A percentile compares a stretch with the other conserved stretches of the same genome.
Conservation (phyloP, 345 rosid species). For the Boechera divaricarpa region DNA sequence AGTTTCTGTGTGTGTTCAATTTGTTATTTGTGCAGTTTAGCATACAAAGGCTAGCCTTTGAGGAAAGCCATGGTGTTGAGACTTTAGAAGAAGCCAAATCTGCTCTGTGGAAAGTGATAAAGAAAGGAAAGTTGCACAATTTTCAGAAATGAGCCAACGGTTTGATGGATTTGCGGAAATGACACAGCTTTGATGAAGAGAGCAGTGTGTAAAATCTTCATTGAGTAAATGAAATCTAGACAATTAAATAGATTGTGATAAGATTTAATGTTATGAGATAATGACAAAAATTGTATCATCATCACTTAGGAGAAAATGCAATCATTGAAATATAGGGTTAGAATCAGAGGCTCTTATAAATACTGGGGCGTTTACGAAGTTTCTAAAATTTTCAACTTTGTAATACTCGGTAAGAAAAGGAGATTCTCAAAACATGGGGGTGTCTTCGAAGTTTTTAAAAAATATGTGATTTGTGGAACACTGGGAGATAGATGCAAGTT, state of each 20-base stretch:
- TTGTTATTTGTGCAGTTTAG: slow-evolving; percentile 62
- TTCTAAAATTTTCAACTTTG: background rate
- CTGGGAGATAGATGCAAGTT: background rate
- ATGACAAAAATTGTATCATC: background rate
- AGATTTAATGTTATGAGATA: background rate
- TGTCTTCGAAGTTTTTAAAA: background rate
- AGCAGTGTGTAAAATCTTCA: background rate
- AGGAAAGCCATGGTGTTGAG: slow-evolving; percentile 67
- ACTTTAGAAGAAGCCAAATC: slow-evolving; percentile 89
- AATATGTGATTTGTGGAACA: background rate
- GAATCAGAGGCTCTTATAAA: background rate
- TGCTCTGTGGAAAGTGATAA: slow-evolving; percentile 75
- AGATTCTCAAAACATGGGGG: background rate
- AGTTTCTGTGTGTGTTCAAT: background rate
- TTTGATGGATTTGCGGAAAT: background rate
- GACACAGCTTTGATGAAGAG: background rate
- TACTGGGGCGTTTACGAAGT: background rate
- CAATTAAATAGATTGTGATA: background rate
- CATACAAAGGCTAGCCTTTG: slow-evolving; percentile 87
- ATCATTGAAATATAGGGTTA: background rate
- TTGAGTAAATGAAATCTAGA: background rate
- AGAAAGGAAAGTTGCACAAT: slow-evolving; percentile 64
- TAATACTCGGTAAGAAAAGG: background rate
- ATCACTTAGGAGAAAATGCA: background rate
- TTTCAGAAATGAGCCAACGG: slow-evolving; percentile 42